Conservation (phyloP, 139 green algal species). For the Closterium sp. region DNA sequence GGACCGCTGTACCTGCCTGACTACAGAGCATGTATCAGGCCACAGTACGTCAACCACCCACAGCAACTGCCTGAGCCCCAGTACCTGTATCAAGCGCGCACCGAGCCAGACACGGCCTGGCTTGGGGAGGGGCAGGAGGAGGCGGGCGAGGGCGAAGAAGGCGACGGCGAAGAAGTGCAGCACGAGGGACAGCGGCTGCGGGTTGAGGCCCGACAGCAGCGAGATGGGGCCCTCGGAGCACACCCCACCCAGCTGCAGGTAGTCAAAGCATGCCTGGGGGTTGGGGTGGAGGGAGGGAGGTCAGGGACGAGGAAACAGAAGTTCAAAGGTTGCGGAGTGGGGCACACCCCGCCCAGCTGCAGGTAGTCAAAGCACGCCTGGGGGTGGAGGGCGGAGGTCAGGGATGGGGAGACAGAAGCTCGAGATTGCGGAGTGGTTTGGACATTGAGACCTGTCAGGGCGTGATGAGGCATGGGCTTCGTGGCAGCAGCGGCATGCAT, state of each 20-base stretch:
- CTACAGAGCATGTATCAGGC: no score
- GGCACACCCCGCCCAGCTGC: no score
- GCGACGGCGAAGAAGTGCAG: conserved; percentile 96
- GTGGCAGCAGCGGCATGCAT: no score
- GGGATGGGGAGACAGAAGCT: conserved; percentile 41
- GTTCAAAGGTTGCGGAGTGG: no score
- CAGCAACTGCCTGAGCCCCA: not conserved
- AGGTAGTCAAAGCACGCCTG: no score
- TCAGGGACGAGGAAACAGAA: not conserved
- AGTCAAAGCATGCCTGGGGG: conserved; percentile 96
- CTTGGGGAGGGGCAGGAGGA: conserved; percentile 81
- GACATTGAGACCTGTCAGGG: no score
- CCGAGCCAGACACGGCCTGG: conserved; percentile 60
- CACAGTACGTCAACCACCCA: no score
- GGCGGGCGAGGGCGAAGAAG: conserved; percentile 80
- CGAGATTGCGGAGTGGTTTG: no score
- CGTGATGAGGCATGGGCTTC: no score
- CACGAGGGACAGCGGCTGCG: conserved; percentile 81
- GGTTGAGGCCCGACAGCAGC: conserved; percentile 85
- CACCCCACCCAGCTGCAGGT: conserved; percentile 83
- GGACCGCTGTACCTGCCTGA: not conserved
- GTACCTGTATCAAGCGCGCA: conserved; percentile 46
- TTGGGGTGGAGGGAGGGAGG: no score
- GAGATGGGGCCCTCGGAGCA: conserved; percentile 79
- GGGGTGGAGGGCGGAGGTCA: no score